Evolutionary conservation across 495 filamentous ascomycete species (phyloP), one percentile per base, ranked within the genome.

Genomic region (Penicillium salamii): DNA sequence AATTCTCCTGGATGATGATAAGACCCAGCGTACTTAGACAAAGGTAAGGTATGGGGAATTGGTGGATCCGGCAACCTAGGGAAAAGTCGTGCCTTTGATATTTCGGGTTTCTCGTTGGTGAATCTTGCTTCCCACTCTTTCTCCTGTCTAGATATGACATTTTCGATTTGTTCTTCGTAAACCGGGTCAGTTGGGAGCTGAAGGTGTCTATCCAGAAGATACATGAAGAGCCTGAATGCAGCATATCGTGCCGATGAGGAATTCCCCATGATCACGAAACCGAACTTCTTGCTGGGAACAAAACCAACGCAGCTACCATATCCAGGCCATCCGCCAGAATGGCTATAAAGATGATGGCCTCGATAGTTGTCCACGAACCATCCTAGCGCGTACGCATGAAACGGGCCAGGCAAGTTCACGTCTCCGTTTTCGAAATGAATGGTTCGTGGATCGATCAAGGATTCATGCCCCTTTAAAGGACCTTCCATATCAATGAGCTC

Each of bases 181-280:
- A 23, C 7, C 3, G 42, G 46, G 9, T 53, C 50, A 3, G 20
- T 20, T 1, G 39, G 4, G 2, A 50, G 50, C 2, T 46, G 45
- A 8, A 57, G 41, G 6, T 46, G 12, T 21, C 33, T 57, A 14
- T 57, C 55, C 35, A 57, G 33, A 2, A 57, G 46, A 42, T 42
- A 28, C 8, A 49, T 23, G 7, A 43, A 31, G 17, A 58, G 17
- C 28, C 18, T 21, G 11, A 45, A 40, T 3, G 19, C 20, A 33
- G 40, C 24, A 26, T 19, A 21, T 18, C 54, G 23, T 11, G 50
- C 54, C 3, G 45, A 29, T 11, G 52, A 65, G 8, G 71, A 69
- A 42, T 81, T 82, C 1, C 55, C 72, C 59, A 81, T 66, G 18
- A 69, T 57, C 0, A 71, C 69, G 9, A 78, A 63, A 1, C 75